Evolutionary conservation across 345 rosid species (phyloP), one percentile per base, ranked within the genome.

Genomic region (Erucastrum elatum): DNA sequence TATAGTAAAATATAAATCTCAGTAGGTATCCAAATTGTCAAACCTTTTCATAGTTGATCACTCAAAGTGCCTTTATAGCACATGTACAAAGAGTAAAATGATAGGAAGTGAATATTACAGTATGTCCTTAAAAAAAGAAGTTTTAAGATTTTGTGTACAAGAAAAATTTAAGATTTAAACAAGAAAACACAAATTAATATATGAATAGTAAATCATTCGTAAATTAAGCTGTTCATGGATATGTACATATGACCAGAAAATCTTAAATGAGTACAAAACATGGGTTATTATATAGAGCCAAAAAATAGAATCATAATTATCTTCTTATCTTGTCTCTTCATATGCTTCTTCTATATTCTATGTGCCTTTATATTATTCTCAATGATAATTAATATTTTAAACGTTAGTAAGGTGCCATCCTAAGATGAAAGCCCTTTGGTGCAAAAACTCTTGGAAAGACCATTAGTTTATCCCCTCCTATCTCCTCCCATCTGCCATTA

Each of bases 371-470:
- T 15, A 56, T 56, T 59, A 64, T 55, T 75, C 55, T 55, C 71
- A 65, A 75, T 2, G n/a, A 21, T 53, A 15, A 33, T 33, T 51
- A 46, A 7, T 31, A 6, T 15, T 3, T 33, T 0, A 26, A 59
- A 25, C 49, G 13, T 51, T 79, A 82, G 87, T 83, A 72, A 33
- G 84, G 69, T 62, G 87, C 86, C 53, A 94, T 88, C 75, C 84
- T 87, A 51, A 94, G 76, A 84, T 89, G 97, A 1, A 87, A 76
- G 33, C 98, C 98, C 72, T 91, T 89, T 35, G 97, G 96, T 76
- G 98, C 98, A 84, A 86, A 90, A 62, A 94, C 96, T 88, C 98
- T 89, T 55, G 98, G 98, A 70, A 94, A 94, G 70, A 88, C 90
- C 87, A 89, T 74, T 37, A 91, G 6, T 74, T 83, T 84, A n/a